Evolutionary conservation across 345 rosid genomes (phyloP).

Genomic region (Eucalyptus guilfoylei): DNA sequence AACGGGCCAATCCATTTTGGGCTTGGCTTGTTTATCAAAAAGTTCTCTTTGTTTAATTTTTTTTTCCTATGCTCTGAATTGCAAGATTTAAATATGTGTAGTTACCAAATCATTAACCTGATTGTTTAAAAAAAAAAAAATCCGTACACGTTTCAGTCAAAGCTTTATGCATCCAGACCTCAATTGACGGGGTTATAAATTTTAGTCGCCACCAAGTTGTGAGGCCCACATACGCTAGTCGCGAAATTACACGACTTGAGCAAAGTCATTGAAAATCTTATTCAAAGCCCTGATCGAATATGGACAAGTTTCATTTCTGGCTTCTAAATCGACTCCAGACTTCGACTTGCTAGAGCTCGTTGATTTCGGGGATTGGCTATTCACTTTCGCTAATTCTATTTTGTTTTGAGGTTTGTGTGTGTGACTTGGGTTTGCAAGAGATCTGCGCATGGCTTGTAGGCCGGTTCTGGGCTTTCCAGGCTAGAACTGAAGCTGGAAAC

Average conservation of each 20-base stretch:
- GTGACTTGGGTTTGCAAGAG: background rate
- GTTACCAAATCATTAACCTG: background rate
- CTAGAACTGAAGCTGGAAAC: background rate
- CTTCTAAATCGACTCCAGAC: background rate
- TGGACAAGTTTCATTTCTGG: background rate
- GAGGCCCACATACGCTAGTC: too few relatives aligned
- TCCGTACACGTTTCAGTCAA: background rate
- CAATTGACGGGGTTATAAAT: background rate
- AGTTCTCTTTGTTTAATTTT: background rate
- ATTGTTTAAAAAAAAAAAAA: background rate
- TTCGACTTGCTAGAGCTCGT: background rate
- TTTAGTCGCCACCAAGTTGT: background rate
- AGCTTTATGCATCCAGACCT: background rate
- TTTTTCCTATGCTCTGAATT: background rate
- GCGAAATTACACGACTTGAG: fast-evolving
- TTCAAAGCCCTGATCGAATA: background rate
- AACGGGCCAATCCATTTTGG: background rate
- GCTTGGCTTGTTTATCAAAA: background rate
- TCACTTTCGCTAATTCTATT: background rate
- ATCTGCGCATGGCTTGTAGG: background rate
- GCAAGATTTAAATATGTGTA: background rate
- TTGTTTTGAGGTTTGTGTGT: background rate
- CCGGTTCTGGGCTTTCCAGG: background rate
- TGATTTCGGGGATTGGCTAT: background rate
- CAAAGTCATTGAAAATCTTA: background rate